Base-by-base conservation (phyloP, 805 yeast species). In the Saccharomycopsis malanga region DNA sequence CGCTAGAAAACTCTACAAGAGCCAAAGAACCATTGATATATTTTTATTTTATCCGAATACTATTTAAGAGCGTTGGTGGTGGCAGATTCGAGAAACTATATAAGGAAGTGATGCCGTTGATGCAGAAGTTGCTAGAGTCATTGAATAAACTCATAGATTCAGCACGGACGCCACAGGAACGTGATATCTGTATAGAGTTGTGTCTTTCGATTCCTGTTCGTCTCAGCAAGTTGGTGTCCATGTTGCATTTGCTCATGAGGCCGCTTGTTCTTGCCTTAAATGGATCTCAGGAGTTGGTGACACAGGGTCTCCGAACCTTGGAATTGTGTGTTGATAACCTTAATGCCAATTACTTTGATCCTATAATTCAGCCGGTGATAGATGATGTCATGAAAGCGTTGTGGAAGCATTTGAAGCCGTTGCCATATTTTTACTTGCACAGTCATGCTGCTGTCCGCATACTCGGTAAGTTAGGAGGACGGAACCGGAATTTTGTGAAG, bases 131-230 rank as follows among this genome's bases (percentile, higher is more conserved):
- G 36, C 68, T 93, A 36, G 96, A 88, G 53, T 82, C 94, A 2
- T 71, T 93, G 54, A 91, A 91, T 61, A 76, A 86, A 56, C 73
- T 89, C 70, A 79, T 93, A 35, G 73, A 80, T 22, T 83, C 87
- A 21, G 88, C 98, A 2, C 72, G 94, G 45, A 71, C 88, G 36
- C 87, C 95, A 0, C 91, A 85, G 54, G 98, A 93, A 59, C 74
- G 95, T 45, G 98, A 93, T 60, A 78, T 93, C 2, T 93, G 89
- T 58, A 98, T 93, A 42, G 98, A 93, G 60, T 70, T 93, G 42
- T 93, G 98, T 59, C 71, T 93, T 51, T 89, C 96, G 0, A 97
- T 93, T 4, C 99, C 99, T 0, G 98, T 93, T 1, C 72, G 98
- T 49, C 68, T 93, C 23, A 87, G 96, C 49, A 96, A 91, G 0